These are phyloP conservation scores for Candida smagusa DNA, from an alignment of 1,139 yeast species.

Conservation along the genomic window DNA sequence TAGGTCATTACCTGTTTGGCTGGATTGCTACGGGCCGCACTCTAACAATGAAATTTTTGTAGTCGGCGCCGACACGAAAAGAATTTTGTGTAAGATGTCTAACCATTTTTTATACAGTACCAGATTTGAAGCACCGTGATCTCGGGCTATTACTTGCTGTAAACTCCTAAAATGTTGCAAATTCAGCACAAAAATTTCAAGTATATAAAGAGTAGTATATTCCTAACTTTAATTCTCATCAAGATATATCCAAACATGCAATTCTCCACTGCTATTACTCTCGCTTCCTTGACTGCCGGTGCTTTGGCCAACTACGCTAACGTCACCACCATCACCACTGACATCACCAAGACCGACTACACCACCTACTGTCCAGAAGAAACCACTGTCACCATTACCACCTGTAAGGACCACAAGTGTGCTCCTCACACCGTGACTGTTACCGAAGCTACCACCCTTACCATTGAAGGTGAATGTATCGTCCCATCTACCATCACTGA, in stretches of 20 bases:
- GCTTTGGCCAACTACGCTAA: constrained; percentile 12
- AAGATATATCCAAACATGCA: constrained; percentile 10
- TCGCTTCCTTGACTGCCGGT: constrained; percentile 12
- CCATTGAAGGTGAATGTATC: constrained; percentile 63
- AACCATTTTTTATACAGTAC: no score
- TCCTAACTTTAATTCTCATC: neutral
- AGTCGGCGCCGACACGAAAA: neutral
- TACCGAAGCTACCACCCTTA: constrained; percentile 50
- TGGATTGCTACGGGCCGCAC: no score
- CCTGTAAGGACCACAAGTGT: constrained; percentile 28
- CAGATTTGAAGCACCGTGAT: no score
- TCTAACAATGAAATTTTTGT: neutral
- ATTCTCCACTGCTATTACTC: constrained; percentile 13
- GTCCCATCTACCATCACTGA: constrained; percentile 41
- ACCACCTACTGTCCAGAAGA: constrained; percentile 61
- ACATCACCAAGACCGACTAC: constrained; percentile 49
- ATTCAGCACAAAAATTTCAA: neutral
- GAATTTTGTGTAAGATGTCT: neutral
- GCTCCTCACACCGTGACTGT: constrained; percentile 44
- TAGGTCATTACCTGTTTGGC: no score
- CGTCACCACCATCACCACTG: constrained; percentile 18
- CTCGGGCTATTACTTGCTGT: no score
- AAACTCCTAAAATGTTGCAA: neutral
- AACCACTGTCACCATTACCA: constrained; percentile 50
- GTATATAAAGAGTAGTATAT: neutral